A percentile compares a stretch with the other conserved stretches of the same genome.
Conservation (phyloP, 257 asterid species). For the Avicennia marina region DNA sequence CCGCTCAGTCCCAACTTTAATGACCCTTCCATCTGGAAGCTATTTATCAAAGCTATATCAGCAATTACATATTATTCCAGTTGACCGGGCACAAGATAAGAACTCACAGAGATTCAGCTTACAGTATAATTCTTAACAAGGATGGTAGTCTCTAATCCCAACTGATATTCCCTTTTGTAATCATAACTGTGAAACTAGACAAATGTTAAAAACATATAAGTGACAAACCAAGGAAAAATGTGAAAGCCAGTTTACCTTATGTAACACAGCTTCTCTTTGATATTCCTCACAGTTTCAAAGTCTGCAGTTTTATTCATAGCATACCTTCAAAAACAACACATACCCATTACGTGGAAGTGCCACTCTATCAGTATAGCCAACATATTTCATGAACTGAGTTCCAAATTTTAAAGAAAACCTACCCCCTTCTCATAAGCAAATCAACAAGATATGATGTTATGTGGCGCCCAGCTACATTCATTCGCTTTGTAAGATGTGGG, state of each 20-base stretch:
- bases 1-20: conserved; percentile 92
- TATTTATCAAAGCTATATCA: conserved; percentile 28
- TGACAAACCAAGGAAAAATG: conserved; percentile 10
- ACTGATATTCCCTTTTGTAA: conserved; percentile 95
- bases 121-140: conserved; percentile 97
- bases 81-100: background rate
- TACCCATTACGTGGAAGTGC: conserved; percentile 18
- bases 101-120: conserved; percentile 29
- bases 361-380: conserved; percentile 10
- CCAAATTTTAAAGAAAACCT: conserved; percentile 24
- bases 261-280: conserved; percentile 96
- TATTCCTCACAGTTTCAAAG: conserved; percentile 91
- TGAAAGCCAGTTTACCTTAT: conserved; percentile 50
- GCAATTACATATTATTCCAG: conserved; percentile 12
- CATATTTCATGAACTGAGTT: conserved; percentile 12
- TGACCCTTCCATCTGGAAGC: conserved; percentile 99
- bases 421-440: conserved; percentile 91
- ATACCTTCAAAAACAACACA: conserved; percentile 49
- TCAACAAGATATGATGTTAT: conserved; percentile 91
- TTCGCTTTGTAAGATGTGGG: conserved; percentile 95
- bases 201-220: conserved; percentile 9
- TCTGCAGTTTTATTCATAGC: conserved; percentile 90
- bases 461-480: conserved; percentile 97
- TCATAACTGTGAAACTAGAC: conserved; percentile 56
- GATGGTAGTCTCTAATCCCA: conserved; percentile 96